Percentiles rank a stretch among this genome's conserved stretches.
These are phyloP conservation scores for Euphorbia corollata DNA, from an alignment of 441 rosid species.

Conservation along the genomic window DNA sequence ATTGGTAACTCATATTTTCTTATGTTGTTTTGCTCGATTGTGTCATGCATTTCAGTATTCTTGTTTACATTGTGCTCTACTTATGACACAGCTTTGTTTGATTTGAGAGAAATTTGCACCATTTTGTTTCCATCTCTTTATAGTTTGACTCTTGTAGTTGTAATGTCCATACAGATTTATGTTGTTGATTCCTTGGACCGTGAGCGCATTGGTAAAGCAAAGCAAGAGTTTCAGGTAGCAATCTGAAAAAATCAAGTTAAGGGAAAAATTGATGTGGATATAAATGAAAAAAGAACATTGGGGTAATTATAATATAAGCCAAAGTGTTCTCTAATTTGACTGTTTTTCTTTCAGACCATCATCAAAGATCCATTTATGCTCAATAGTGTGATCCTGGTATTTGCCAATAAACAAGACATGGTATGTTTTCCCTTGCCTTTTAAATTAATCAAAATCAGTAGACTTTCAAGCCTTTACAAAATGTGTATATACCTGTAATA, in stretches of 20 bases:
- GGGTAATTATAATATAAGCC: not conserved
- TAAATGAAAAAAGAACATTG: not conserved
- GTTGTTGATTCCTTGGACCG: conserved; percentile 98
- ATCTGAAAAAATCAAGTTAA: not conserved
- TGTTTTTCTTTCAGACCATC: conserved; percentile 56
- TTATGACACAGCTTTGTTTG: not conserved
- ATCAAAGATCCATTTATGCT: conserved; percentile 96
- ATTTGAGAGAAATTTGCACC: not conserved
- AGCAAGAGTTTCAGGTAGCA: conserved; percentile 86
- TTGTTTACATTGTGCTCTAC: not conserved
- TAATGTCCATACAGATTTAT: conserved; percentile 53
- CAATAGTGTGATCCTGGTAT: conserved; percentile 84
- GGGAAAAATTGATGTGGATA: not conserved
- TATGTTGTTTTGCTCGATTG: not conserved
- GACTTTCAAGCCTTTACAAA: not conserved
- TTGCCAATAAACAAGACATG: conserved; percentile 99
- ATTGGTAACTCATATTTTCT: conserved; percentile 40
- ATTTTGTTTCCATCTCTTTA: not conserved
- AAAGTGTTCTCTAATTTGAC: conserved; percentile 12
- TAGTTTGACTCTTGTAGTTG: not conserved
- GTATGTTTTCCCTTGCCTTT: conserved; percentile 31
- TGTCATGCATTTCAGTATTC: conserved; percentile 11
- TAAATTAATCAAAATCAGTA: not conserved
- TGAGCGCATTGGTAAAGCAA: conserved; percentile 90
- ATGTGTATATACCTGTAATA: not conserved